Percentiles rank a stretch among this genome's conserved stretches.
Conservation (phyloP, 2,329 filamentous ascomycete species). For the Penicillium expansum region DNA sequence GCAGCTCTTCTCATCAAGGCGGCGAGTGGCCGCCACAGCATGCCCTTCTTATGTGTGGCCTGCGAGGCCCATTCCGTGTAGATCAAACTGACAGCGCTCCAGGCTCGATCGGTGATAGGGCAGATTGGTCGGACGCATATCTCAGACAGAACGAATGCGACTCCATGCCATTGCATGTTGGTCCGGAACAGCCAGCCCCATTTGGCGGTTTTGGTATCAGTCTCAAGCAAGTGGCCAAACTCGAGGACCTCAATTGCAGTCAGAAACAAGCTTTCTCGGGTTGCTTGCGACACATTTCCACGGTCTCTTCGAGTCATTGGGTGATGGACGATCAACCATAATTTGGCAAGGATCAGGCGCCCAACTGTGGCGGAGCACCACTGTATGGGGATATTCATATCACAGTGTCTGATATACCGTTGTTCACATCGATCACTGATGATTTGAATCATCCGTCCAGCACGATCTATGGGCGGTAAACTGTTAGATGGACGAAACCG, state of each 20-base stretch:
- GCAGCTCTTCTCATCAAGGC: conserved; percentile 60
- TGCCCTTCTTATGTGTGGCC: conserved; percentile 49
- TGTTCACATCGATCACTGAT: conserved; percentile 55
- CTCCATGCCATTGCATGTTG: conserved; percentile 64
- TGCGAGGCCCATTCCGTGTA: conserved; percentile 40
- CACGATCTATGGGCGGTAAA: conserved; percentile 32
- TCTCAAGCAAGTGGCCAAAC: conserved; percentile 64
- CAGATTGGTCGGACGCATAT: conserved; percentile 57
- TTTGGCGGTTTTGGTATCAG: conserved; percentile 58
- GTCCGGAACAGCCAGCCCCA: conserved; percentile 66
- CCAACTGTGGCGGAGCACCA: conserved; percentile 68
- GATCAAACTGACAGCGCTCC: conserved; percentile 54
- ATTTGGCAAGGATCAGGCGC: conserved; percentile 71
- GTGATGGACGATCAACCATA: conserved; percentile 75
- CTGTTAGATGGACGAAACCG: conserved; percentile 17
- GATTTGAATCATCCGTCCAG: conserved; percentile 50
- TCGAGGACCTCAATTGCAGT: conserved; percentile 74
- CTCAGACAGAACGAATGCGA: conserved; percentile 61
- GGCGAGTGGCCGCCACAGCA: conserved; percentile 62
- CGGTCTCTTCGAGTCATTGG: conserved; percentile 62
- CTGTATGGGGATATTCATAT: conserved; percentile 55
- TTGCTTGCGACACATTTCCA: conserved; percentile 59
- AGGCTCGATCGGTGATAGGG: conserved; percentile 59
- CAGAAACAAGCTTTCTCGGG: conserved; percentile 66
- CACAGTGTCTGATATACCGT: conserved; percentile 54